Evolutionary conservation across 2,329 filamentous ascomycete species (phyloP).

Genomic region (Talaromyces sp.): DNA sequence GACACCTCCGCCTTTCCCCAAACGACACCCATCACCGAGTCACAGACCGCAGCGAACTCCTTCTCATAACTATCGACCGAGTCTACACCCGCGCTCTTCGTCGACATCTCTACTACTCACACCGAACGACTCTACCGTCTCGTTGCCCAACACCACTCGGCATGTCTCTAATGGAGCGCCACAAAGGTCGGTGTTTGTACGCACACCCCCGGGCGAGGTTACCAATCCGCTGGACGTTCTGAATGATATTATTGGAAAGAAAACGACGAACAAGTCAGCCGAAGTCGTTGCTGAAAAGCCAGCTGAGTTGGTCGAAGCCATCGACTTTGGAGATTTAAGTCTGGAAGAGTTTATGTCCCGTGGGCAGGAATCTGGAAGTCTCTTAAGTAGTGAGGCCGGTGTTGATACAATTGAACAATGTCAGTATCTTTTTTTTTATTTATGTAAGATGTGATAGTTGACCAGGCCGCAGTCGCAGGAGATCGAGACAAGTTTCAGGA

Average conservation of each 20-base stretch:
- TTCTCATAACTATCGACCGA: constrained; percentile 65
- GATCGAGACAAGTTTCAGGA: constrained; percentile 85
- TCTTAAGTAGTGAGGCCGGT: constrained; percentile 36
- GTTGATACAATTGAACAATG: constrained; percentile 68
- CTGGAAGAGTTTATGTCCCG: constrained; percentile 64
- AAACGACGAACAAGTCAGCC: constrained; percentile 21
- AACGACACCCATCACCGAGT: constrained; percentile 69
- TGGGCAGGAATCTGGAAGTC: constrained; percentile 29
- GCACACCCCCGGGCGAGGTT: constrained; percentile 52
- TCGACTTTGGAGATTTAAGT: constrained; percentile 75
- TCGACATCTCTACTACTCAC: constrained; percentile 70
- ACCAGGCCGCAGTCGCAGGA: constrained; percentile 58
- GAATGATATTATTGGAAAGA: constrained; percentile 53
- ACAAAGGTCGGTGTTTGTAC: constrained; percentile 56
- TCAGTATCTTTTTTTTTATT: constrained; percentile 53
- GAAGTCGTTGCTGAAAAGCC: constrained; percentile 30
- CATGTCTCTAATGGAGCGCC: constrained; percentile 64
- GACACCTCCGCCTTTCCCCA: constrained; percentile 57
- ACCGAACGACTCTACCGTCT: constrained; percentile 71
- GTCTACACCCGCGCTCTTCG: constrained; percentile 67
- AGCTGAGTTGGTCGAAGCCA: constrained; percentile 55
- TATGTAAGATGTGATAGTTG: constrained; percentile 7
- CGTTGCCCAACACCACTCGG: constrained; percentile 60
- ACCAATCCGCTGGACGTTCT: constrained; percentile 70
- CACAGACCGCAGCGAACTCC: constrained; percentile 66